Conservation (phyloP, 2,329 filamentous ascomycete genomes). For the Penicillium occitanis region DNA sequence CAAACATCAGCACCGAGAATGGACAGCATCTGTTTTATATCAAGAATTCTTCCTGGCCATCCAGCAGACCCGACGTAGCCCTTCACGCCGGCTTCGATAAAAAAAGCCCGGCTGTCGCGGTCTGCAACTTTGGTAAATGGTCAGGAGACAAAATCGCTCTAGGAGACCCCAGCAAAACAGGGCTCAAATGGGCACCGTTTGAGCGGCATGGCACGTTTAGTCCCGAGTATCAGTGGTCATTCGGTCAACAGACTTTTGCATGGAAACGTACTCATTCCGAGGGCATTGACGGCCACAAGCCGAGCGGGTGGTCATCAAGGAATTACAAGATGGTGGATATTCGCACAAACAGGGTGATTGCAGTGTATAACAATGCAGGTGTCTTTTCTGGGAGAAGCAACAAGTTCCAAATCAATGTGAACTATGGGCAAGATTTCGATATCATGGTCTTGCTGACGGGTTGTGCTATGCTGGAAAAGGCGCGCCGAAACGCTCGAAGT, state of each 20-base stretch:
- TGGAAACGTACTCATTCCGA: conserved; percentile 37
- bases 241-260: conserved; percentile 29
- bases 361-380: conserved; percentile 19
- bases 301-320: conserved; percentile 23
- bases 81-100: neutral
- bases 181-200: conserved; percentile 34
- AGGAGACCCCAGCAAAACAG: conserved; percentile 29
- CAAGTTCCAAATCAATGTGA: conserved; percentile 21
- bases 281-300: conserved; percentile 30
- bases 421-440: conserved; percentile 22
- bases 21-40: neutral
- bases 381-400: neutral
- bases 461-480: conserved; percentile 15
- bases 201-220: conserved; percentile 28
- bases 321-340: conserved; percentile 34
- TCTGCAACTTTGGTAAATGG: conserved; percentile 36
- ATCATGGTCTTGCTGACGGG: conserved; percentile 16
- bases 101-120: conserved; percentile 25
- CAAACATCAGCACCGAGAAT: neutral
- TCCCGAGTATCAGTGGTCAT: conserved; percentile 33
- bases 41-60: neutral
- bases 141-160: conserved; percentile 37
- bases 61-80: conserved; percentile 4
- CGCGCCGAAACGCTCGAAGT: conserved; percentile 4
- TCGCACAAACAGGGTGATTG: conserved; percentile 22